These are phyloP conservation scores for Mycena olivaceomarginata DNA, from an alignment of 768 basidiomycete genomes.

Conservation along the genomic window DNA sequence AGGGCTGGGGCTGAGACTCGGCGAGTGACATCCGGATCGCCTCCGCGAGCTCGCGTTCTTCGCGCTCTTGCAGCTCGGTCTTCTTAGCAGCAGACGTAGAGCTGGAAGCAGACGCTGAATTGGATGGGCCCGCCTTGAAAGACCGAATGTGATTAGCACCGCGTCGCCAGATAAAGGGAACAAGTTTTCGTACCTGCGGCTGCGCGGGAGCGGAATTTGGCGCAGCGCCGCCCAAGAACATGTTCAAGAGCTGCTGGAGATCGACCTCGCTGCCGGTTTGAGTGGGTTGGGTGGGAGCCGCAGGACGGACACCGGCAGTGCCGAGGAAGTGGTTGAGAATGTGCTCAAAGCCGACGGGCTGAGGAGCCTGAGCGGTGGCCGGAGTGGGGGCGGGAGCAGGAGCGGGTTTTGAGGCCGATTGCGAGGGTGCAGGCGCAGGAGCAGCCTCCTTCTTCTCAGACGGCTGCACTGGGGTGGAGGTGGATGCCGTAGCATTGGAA, in stretches of 20 bases:
- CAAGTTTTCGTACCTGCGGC: conserved; percentile 6
- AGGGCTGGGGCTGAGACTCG: not conserved
- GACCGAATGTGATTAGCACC: not conserved
- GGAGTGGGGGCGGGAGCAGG: conserved; percentile 15
- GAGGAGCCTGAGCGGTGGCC: conserved; percentile 13
- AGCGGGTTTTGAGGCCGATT: not conserved
- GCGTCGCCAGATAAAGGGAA: not conserved
- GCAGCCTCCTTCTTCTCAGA: not conserved
- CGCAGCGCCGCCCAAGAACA: conserved; percentile 28
- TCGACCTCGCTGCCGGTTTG: not conserved
- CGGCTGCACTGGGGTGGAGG: not conserved
- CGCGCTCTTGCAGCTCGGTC: conserved; percentile 42
- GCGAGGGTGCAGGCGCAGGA: not conserved
- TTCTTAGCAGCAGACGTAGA: conserved; percentile 15
- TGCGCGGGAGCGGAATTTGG: not conserved
- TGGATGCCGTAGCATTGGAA: not conserved
- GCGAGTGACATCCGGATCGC: not conserved
- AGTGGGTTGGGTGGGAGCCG: not conserved
- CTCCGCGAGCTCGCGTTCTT: conserved; percentile 63
- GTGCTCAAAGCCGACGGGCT: conserved; percentile 4
- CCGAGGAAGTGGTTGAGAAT: conserved; percentile 28
- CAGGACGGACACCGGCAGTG: not conserved
- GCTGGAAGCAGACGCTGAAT: not conserved
- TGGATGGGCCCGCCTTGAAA: not conserved
- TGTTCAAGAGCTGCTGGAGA: conserved; percentile 37